phyloP scores from a whole-genome alignment of 306 rosid species.

The Fragaria iinumae region DNA sequence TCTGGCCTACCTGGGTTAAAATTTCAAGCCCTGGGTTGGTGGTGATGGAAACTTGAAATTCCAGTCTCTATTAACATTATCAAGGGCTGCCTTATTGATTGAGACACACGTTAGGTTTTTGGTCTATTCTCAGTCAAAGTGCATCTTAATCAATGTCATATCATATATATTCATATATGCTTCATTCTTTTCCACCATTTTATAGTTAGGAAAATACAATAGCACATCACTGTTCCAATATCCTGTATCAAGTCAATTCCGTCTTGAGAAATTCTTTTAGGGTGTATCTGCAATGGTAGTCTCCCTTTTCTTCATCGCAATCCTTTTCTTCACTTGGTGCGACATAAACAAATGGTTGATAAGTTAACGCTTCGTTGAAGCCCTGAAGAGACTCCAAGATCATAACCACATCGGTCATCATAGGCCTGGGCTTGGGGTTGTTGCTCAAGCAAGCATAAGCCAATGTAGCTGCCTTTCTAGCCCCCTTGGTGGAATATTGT shows the following conservation, averaged over 20 bases:
- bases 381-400: slow-evolving; percentile 57
- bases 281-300: neutral
- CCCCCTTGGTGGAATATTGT: slow-evolving; percentile 55
- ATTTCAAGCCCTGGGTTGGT: slow-evolving; percentile 1
- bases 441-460: slow-evolving; percentile 66
- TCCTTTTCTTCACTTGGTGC: slow-evolving; percentile 41
- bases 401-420: slow-evolving; percentile 57
- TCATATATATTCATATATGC: neutral
- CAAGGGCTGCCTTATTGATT: neutral
- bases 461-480: slow-evolving; percentile 54
- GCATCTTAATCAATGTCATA: neutral
- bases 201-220: neutral
- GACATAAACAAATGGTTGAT: slow-evolving; percentile 70
- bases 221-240: neutral
- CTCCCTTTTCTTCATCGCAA: neutral
- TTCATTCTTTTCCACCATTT: neutral
- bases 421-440: slow-evolving; percentile 57
- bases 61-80: neutral
- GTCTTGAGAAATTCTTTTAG: neutral
- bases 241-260: neutral
- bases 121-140: neutral
- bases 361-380: slow-evolving; percentile 40
- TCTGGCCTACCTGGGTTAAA: neutral
- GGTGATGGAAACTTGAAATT: neutral
- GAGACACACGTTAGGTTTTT: slow-evolving; percentile 1